These are phyloP conservation scores for Phytophthora ramorum DNA, from an alignment of 352 stramenopile species.

Conservation along the genomic window DNA sequence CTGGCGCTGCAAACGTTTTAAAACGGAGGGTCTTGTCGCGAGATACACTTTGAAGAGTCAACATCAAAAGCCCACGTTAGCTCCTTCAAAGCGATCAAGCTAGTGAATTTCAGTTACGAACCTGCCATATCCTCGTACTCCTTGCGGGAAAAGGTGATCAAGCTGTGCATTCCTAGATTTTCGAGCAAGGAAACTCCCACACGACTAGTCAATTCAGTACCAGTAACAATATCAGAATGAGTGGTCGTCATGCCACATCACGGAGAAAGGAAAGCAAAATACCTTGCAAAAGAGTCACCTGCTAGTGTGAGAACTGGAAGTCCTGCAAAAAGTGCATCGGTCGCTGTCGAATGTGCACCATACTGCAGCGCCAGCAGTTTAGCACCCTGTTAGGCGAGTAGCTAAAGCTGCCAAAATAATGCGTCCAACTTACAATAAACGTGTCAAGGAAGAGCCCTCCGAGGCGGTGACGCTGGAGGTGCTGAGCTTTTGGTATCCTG, in stretches of 20 bases:
- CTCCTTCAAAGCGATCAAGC: not conserved
- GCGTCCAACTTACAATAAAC: slow-evolving; percentile 59
- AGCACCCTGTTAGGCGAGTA: not conserved
- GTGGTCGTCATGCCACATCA: too few relatives aligned
- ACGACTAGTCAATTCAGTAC: slow-evolving; percentile 33
- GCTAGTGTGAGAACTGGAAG: slow-evolving; percentile 90
- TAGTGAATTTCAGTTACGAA: slow-evolving; percentile 8
- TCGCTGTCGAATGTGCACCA: slow-evolving; percentile 93
- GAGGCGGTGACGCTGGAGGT: slow-evolving; percentile 74
- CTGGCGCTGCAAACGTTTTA: slow-evolving; percentile 20
- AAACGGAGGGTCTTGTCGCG: slow-evolving; percentile 27
- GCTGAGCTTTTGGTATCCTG: slow-evolving; percentile 72
- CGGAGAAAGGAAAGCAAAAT: not conserved
- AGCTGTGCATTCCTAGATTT: slow-evolving; percentile 43
- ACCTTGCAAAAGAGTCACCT: slow-evolving; percentile 68
- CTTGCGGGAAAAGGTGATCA: slow-evolving; percentile 51
- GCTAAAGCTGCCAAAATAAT: not conserved
- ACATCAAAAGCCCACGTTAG: slow-evolving; percentile 7
- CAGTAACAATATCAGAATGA: not conserved
- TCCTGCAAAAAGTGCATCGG: slow-evolving; percentile 86
- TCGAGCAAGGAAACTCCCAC: slow-evolving; percentile 55
- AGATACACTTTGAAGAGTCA: slow-evolving; percentile 36
- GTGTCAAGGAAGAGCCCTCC: slow-evolving; percentile 94
- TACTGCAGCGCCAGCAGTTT: slow-evolving; percentile 84
- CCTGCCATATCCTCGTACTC: slow-evolving; percentile 65